phyloP scores from a whole-genome alignment of 2,329 filamentous ascomycete species.

The Sporothrix variecibatus region DNA sequence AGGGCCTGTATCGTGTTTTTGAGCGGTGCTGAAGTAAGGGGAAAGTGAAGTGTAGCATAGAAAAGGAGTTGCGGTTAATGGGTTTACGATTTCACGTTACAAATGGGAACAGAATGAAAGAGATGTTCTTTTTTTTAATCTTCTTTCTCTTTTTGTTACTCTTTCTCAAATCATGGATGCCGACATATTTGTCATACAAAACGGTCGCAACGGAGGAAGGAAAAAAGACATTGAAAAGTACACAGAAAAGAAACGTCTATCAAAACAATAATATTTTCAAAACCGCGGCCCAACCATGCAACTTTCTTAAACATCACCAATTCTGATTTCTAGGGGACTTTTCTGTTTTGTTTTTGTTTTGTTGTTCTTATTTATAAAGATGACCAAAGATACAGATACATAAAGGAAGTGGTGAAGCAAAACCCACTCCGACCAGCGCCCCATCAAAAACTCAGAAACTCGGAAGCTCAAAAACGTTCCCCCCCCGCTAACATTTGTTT shows the following conservation, averaged over 20 bases:
- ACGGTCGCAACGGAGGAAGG: conserved; percentile 25
- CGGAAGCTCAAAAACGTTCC: not conserved
- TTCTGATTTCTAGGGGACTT: not conserved
- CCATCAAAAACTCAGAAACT: not conserved
- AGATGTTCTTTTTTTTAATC: too few relatives aligned
- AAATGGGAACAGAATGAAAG: not conserved
- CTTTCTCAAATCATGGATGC: not conserved
- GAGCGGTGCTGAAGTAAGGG: conserved; percentile 69
- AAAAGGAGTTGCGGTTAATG: not conserved
- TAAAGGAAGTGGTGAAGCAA: not conserved
- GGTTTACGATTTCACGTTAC: not conserved
- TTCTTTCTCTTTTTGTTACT: too few relatives aligned
- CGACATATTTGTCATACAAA: conserved; percentile 29
- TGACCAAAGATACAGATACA: conserved; percentile 1
- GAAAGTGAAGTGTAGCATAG: not conserved
- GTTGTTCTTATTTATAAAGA: conserved; percentile 1
- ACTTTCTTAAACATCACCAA: not conserved
- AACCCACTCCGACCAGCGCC: conserved; percentile 10
- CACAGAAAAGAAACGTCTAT: conserved; percentile 22
- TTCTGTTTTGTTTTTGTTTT: conserved; percentile 1
- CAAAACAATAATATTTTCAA: not conserved
- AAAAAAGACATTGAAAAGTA: conserved; percentile 16
- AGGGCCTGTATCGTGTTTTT: conserved; percentile 91
- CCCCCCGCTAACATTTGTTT: not conserved
- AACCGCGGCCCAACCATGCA: not conserved